phyloP scores from a whole-genome alignment of 2,329 filamentous ascomycete species.

The Setomelanomma holmii region DNA sequence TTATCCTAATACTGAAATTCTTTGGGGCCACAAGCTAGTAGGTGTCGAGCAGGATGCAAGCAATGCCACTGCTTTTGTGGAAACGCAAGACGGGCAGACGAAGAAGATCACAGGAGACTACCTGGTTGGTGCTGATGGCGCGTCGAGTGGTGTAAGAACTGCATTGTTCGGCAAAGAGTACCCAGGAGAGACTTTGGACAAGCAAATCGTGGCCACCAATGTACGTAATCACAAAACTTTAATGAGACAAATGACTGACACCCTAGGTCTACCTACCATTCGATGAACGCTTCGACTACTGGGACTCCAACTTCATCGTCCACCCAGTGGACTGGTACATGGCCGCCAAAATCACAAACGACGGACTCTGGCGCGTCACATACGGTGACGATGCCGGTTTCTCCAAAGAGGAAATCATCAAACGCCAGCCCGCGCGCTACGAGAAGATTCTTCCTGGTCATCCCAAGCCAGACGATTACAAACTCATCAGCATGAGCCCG shows the following conservation, averaged over 20 bases:
- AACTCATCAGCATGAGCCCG: conserved; percentile 63
- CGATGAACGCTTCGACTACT: conserved; percentile 62
- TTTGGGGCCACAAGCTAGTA: conserved; percentile 42
- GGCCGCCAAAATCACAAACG: conserved; percentile 65
- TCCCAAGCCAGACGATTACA: conserved; percentile 65
- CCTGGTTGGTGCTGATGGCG: conserved; percentile 45
- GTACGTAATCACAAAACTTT: conserved; percentile 43
- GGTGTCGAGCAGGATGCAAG: conserved; percentile 40
- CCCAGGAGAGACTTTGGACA: conserved; percentile 66
- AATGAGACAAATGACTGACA: background rate
- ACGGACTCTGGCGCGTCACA: conserved; percentile 68
- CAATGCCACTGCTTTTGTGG: conserved; percentile 35
- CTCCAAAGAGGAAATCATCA: conserved; percentile 60
- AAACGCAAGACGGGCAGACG: conserved; percentile 32
- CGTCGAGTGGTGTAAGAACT: conserved; percentile 41
- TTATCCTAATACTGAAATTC: conserved; percentile 33
- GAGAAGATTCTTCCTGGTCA: conserved; percentile 65
- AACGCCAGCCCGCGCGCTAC: conserved; percentile 63
- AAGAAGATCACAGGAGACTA: conserved; percentile 40
- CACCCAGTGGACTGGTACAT: conserved; percentile 69
- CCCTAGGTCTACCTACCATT: conserved; percentile 65
- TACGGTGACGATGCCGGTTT: conserved; percentile 66
- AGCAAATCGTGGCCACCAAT: conserved; percentile 69
- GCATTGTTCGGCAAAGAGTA: conserved; percentile 51
- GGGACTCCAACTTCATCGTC: conserved; percentile 67